A percentile compares a stretch with the other conserved stretches of the same genome.
These are phyloP conservation scores for Coniophora puteana DNA, from an alignment of 1,284 basidiomycete genomes.

Conservation along the genomic window DNA sequence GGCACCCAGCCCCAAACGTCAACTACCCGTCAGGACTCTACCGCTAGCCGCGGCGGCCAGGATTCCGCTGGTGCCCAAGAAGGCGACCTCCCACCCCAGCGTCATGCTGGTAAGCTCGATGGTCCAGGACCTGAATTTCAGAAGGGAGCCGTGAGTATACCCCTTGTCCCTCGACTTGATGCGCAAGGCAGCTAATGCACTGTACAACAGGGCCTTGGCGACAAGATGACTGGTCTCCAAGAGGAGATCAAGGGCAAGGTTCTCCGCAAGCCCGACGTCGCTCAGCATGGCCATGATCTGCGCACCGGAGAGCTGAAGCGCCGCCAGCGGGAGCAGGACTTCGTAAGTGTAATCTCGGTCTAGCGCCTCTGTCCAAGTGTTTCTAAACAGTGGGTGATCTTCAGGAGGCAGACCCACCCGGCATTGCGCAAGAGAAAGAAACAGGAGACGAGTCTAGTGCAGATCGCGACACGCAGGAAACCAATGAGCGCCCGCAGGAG, in stretches of 20 bases:
- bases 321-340: conserved; percentile 37
- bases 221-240: conserved; percentile 46
- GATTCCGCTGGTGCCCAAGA: neutral
- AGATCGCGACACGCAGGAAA: no score
- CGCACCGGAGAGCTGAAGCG: conserved; percentile 45
- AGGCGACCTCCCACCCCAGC: conserved; percentile 13
- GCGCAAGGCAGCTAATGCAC: conserved; percentile 6
- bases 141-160: conserved; percentile 11
- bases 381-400: no score
- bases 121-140: conserved; percentile 22
- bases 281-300: conserved; percentile 43
- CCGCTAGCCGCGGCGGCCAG: neutral
- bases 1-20: conserved; percentile 3
- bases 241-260: conserved; percentile 53
- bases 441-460: no score
- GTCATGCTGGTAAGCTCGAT: conserved; percentile 15
- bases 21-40: neutral
- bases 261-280: conserved; percentile 39
- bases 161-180: neutral
- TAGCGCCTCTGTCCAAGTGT: no score
- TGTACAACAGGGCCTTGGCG: conserved; percentile 35
- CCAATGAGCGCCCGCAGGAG: no score
- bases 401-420: no score
- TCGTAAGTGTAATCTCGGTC: conserved; percentile 23
- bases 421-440: no score